Evolutionary conservation across 345 rosid genomes (phyloP).

Genomic region (Brassica juncea): DNA sequence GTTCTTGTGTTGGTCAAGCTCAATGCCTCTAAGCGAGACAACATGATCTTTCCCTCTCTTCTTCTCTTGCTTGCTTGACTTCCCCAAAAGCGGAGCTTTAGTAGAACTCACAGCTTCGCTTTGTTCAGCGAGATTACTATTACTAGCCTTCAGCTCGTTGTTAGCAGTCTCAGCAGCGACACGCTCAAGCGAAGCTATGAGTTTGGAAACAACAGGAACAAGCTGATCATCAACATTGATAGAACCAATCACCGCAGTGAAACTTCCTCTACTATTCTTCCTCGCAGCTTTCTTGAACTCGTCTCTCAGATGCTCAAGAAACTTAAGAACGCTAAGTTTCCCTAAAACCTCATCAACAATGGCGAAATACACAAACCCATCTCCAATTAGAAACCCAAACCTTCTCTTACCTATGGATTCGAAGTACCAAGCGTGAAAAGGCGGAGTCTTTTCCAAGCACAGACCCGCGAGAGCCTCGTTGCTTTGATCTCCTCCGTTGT

Average conservation of each 20-base stretch:
- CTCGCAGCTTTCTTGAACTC: constrained; percentile 63
- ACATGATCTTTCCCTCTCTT: constrained; percentile 71
- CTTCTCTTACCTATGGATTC: constrained; percentile 63
- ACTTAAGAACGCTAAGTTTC: constrained; percentile 53
- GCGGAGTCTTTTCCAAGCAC: constrained; percentile 65
- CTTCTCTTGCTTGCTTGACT: constrained; percentile 58
- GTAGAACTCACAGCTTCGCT: constrained; percentile 56
- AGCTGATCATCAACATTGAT: constrained; percentile 59
- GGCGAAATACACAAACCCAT: constrained; percentile 65
- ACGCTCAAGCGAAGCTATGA: constrained; percentile 67
- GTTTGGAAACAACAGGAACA: constrained; percentile 62
- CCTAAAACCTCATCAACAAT: constrained; percentile 64
- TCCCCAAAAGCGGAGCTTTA: constrained; percentile 75
- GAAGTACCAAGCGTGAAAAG: constrained; percentile 78
- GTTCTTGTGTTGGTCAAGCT: constrained; percentile 64
- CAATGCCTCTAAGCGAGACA: constrained; percentile 57
- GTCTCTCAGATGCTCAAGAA: constrained; percentile 69
- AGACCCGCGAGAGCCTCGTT: constrained; percentile 57
- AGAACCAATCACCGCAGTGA: constrained; percentile 58
- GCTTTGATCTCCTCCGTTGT: constrained; percentile 58
- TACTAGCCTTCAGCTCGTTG: constrained; percentile 44
- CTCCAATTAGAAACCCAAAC: constrained; percentile 67
- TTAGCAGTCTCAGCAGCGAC: constrained; percentile 47
- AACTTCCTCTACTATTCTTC: constrained; percentile 62
- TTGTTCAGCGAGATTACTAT: constrained; percentile 46